Evolutionary conservation across 202 grass and related monocot species (phyloP), one percentile per base, ranked within the genome.

Genomic region (Setaria viridis): DNA sequence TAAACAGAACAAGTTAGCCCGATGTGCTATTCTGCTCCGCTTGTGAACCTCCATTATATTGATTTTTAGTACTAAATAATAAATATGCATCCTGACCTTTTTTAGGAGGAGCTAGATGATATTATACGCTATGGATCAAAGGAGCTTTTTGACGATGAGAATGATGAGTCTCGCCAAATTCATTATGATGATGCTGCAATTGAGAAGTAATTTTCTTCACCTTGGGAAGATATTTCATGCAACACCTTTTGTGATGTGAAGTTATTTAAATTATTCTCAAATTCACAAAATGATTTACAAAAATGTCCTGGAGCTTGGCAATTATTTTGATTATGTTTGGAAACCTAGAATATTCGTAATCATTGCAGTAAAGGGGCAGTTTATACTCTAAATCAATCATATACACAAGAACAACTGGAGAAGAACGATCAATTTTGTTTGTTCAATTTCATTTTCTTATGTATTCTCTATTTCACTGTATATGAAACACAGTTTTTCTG

Each of bases 61-160:
- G 55, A 53, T 77, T 81, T 84, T 80, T 30, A 65, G 49, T 81
- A 67, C 16, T 46, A 70, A 88, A 34, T 33, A 78, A 70, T 59
- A 78, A 56, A 9, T 51, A 83, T 74, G 32, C 45, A 19, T 79
- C 45, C 65, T 17, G 32, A 39, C 35, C 43, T 30, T 65, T 78
- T 85, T 42, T 58, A 99, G 97, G 97, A 97, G 78, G 97, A 99
- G 86, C 75, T 99, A 67, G 94, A 99, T 93, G 97, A 97, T 84
- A 99, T 99, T 73, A 99, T 99, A 87, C 85, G 97, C 62, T 91
- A 99, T 84, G 97, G 97, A 9, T 97, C 97, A 46, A 99, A 97
- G 94, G 97, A 99, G 77, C 91, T 99, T 91, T 99, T 99, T 90
- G 97, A 91, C 41, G 94, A 99, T 63, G 97, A 99, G 57, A 90